Evolutionary conservation across 441 rosid genomes (phyloP).

Genomic region (Arabidopsis lyrata): DNA sequence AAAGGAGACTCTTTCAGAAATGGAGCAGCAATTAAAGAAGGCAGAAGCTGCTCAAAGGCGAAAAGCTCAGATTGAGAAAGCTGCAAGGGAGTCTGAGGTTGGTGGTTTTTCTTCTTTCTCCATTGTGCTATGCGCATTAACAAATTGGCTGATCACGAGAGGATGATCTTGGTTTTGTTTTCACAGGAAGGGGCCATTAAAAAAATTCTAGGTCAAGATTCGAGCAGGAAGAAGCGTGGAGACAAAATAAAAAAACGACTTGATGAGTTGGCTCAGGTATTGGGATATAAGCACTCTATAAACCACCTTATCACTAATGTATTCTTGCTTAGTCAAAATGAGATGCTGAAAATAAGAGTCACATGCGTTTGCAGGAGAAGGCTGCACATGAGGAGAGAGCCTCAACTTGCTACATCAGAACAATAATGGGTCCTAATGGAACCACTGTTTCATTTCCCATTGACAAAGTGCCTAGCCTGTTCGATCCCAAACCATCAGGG

Average conservation of each 20-base stretch:
- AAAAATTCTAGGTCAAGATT: constrained; percentile 96
- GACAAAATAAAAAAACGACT: constrained; percentile 79
- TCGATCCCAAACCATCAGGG: constrained; percentile 66
- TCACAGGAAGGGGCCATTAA: constrained; percentile 87
- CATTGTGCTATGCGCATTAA: background rate
- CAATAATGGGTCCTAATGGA: constrained; percentile 74
- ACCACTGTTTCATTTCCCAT: constrained; percentile 83
- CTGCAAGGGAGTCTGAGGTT: constrained; percentile 90
- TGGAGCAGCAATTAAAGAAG: constrained; percentile 86
- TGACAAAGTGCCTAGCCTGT: constrained; percentile 79
- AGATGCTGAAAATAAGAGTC: constrained; percentile 5
- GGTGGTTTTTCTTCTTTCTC: constrained; percentile 38
- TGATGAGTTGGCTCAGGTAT: constrained; percentile 89
- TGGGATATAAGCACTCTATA: constrained; percentile 5
- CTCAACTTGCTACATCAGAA: constrained; percentile 63
- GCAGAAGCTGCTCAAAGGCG: constrained; percentile 95
- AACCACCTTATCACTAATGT: constrained; percentile 9
- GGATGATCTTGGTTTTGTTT: constrained; percentile 29
- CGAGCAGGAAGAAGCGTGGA: constrained; percentile 89
- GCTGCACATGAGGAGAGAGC: constrained; percentile 68
- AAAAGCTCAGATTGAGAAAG: constrained; percentile 88
- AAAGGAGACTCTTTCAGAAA: constrained; percentile 83
- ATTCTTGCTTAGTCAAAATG: background rate
- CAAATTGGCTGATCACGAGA: constrained; percentile 9
- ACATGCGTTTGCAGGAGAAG: constrained; percentile 62